Conservation (phyloP, 2,329 filamentous ascomycete genomes). For the Trichoderma asperellum region DNA sequence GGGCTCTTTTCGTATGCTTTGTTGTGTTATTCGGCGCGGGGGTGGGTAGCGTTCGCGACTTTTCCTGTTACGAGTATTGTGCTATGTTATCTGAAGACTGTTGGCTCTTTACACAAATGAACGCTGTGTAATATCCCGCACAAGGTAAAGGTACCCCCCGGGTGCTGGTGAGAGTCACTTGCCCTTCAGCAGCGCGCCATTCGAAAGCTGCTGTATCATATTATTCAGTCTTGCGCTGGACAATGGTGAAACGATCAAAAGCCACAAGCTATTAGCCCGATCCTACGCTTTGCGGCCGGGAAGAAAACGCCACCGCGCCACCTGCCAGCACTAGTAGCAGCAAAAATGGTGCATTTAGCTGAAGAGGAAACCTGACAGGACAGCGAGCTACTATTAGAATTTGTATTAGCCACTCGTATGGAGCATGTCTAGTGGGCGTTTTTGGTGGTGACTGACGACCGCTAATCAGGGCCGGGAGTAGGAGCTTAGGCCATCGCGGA, state of each 20-base stretch:
- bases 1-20: not conserved
- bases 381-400: not conserved
- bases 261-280: conserved; percentile 14
- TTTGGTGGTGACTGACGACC: conserved; percentile 13
- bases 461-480: conserved; percentile 18
- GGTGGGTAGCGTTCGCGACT: not conserved
- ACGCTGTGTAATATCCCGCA: conserved; percentile 1
- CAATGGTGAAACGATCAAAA: conserved; percentile 18
- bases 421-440: conserved; percentile 5
- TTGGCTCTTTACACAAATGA: conserved; percentile 16
- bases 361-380: conserved; percentile 9
- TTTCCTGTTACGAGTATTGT: not conserved
- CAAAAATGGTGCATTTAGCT: not conserved
- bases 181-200: not conserved
- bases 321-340: conserved; percentile 4
- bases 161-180: not conserved
- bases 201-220: conserved; percentile 1
- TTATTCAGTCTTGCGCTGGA: not conserved
- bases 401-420: conserved; percentile 9
- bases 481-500: conserved; percentile 26
- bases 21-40: not conserved
- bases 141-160: conserved; percentile 2
- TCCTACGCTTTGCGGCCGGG: conserved; percentile 25
- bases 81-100: not conserved
- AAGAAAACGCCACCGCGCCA: conserved; percentile 18